These are phyloP conservation scores for Lasiodiplodia sp. DNA, from an alignment of 2,329 filamentous ascomycete species.

Conservation along the genomic window DNA sequence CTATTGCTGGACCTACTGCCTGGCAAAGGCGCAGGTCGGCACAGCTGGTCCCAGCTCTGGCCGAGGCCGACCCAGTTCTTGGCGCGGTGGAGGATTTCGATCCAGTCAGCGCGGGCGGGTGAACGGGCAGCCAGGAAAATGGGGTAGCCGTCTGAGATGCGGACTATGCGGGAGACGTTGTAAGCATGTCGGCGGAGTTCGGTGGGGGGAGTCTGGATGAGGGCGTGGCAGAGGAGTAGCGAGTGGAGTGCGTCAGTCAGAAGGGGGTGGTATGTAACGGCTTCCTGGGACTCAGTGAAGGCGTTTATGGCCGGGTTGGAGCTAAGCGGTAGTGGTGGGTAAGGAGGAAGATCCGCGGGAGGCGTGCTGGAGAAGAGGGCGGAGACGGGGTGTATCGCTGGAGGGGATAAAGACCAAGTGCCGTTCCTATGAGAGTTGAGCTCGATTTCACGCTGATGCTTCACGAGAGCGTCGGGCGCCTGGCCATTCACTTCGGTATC, in stretches of 20 bases:
- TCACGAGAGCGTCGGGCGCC: slow-evolving; percentile 14
- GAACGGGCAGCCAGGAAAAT: slow-evolving; percentile 77
- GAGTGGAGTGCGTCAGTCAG: slow-evolving; percentile 80
- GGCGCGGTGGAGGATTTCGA: slow-evolving; percentile 72
- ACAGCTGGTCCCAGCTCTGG: slow-evolving; percentile 74
- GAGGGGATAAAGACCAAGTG: slow-evolving; percentile 51
- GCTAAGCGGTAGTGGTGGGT: slow-evolving; percentile 55
- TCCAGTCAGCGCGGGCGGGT: slow-evolving; percentile 79
- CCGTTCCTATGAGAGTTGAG: slow-evolving; percentile 3
- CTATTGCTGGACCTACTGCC: slow-evolving; percentile 32
- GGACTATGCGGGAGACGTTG: slow-evolving; percentile 78
- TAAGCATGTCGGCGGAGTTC: slow-evolving; percentile 81
- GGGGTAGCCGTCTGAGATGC: slow-evolving; percentile 80
- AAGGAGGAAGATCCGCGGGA: slow-evolving; percentile 71
- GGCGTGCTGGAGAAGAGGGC: slow-evolving; percentile 75
- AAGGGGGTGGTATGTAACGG: slow-evolving; percentile 81
- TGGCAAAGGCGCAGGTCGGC: slow-evolving; percentile 56
- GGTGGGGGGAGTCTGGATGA: slow-evolving; percentile 78
- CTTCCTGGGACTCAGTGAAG: slow-evolving; percentile 57
- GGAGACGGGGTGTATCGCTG: slow-evolving; percentile 63
- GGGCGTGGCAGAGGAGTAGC: slow-evolving; percentile 77
- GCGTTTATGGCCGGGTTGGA: not conserved
- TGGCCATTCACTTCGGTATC: not conserved
- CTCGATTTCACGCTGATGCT: slow-evolving; percentile 4
- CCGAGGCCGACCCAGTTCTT: slow-evolving; percentile 69